phyloP scores from a whole-genome alignment of 192 early-diverging fungal species.

The Paraglomus brasilianum region DNA sequence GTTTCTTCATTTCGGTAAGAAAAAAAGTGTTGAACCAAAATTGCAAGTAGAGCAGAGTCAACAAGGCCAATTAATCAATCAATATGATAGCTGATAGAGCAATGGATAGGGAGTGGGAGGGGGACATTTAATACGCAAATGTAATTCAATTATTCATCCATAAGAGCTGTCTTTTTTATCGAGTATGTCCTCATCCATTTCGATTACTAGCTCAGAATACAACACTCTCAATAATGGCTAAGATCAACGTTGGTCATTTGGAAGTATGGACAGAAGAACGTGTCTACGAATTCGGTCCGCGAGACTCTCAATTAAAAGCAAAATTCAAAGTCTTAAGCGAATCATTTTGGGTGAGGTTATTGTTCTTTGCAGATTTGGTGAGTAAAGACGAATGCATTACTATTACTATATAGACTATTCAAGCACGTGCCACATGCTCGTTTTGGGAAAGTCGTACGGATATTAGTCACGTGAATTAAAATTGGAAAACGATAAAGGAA shows the following conservation, averaged over 20 bases:
- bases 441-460: not conserved
- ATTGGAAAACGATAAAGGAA: too few species aligned
- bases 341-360: conserved; percentile 63
- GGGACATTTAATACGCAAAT: too few species aligned
- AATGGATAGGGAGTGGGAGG: too few species aligned
- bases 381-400: conserved; percentile 16
- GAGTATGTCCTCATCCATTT: not conserved
- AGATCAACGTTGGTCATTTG: conserved; percentile 40
- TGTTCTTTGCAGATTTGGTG: conserved; percentile 50
- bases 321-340: conserved; percentile 52
- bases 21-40: too few species aligned
- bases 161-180: not conserved
- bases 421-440: not conserved
- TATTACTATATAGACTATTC: not conserved
- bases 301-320: conserved; percentile 36
- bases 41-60: not conserved
- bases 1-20: conserved; percentile 31
- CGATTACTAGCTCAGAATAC: conserved; percentile 29
- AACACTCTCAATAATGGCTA: conserved; percentile 34
- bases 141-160: not conserved
- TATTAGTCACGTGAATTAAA: not conserved
- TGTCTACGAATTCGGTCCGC: conserved; percentile 44
- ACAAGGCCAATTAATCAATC: not conserved
- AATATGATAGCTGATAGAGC: not conserved
- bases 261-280: conserved; percentile 40